Evolutionary conservation across 352 stramenopile genomes (phyloP).

Genomic region (Labyrinthula sp.): DNA sequence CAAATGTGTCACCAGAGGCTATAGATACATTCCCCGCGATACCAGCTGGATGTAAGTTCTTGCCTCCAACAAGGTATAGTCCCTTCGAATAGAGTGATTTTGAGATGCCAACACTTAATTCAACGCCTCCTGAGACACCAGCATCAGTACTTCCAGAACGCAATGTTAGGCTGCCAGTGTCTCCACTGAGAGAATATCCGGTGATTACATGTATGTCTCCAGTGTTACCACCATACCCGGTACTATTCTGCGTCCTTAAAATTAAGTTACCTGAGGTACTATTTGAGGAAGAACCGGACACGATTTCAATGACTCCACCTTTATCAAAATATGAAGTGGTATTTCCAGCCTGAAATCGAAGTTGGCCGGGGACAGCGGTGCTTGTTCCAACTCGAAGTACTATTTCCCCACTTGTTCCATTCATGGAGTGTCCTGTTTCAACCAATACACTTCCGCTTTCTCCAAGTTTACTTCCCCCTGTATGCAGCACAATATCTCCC

Average conservation of each 20-base stretch:
- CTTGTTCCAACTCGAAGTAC: slow-evolving; percentile 8
- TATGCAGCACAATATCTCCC: slow-evolving; percentile 27
- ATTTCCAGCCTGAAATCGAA: slow-evolving; percentile 5
- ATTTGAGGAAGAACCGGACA: slow-evolving; percentile 1
- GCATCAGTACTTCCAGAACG: slow-evolving; percentile 6
- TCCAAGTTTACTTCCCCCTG: too few species aligned
- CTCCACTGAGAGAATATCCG: slow-evolving; percentile 2
- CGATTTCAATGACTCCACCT: slow-evolving; percentile 5
- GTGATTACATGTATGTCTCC: slow-evolving; percentile 6
- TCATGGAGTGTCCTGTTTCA: slow-evolving; percentile 24
- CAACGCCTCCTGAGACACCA: slow-evolving; percentile 31
- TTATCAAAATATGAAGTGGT: not conserved
- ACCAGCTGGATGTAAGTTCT: slow-evolving; percentile 1
- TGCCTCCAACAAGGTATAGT: slow-evolving; percentile 11
- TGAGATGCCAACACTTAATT: slow-evolving; percentile 30
- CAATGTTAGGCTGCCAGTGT: slow-evolving; percentile 8
- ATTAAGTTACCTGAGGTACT: slow-evolving; percentile 1
- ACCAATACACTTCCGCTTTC: too few species aligned
- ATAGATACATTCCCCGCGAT: slow-evolving; percentile 8
- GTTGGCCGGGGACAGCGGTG: slow-evolving; percentile 1
- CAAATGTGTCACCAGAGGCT: slow-evolving; percentile 3
- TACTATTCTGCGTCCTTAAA: not conserved
- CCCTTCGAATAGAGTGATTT: slow-evolving; percentile 32
- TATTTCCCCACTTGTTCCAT: slow-evolving; percentile 10
- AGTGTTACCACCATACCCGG: slow-evolving; percentile 1